Base-by-base conservation (phyloP, 176 grass and related monocot species). In the Luzula sylvatica region DNA sequence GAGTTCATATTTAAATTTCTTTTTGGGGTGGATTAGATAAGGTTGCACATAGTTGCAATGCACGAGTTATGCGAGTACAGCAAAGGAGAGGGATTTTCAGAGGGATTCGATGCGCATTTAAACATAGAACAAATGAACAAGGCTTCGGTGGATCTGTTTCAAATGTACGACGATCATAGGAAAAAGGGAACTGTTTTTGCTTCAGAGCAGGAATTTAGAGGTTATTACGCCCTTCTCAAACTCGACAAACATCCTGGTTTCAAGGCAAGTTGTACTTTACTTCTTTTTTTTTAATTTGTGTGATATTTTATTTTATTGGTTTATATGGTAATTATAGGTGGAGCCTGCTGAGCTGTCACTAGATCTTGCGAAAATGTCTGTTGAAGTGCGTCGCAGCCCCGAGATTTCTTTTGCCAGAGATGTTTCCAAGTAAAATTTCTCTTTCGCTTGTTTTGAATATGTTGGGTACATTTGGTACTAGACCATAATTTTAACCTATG, bases 61-160 rank as follows among this genome's bases (percentile, higher is more conserved):
- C 90, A 96, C 8, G 84, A 89, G 52, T 58, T 96, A 50, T 96
- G 81, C 44, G 90, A 96, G 46, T 89, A 86, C 71, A 86, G 55
- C 46, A 96, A 86, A 72, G 84, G 90, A 57, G 81, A 96, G 61
- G 90, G 90, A 13, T 96, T 96, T 71, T 76, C 84, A 46, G 84
- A 96, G 64, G 90, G 90, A 40, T 89, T 96, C 76, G 90, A 96
- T 82, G 84, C 81, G 38, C 90, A 96, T 53, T 71, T 96, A 45
- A 96, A 96, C 63, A 96, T 96, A 42, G 90, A 96, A 58, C 90
- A 96, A 53, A 96, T 96, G 90, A 96, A 89, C 39, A 96, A 96
- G 65, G 81, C 90, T 71, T 96, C 81, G 16, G 81, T 96, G 50
- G 84, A 96, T 46, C 60, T 96, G 49, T 96, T 96, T 81, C 77